Evolutionary conservation across 148 eudicot genomes (phyloP), one percentile per base, ranked within the genome.

Genomic region (Vaccinium darrowii): DNA sequence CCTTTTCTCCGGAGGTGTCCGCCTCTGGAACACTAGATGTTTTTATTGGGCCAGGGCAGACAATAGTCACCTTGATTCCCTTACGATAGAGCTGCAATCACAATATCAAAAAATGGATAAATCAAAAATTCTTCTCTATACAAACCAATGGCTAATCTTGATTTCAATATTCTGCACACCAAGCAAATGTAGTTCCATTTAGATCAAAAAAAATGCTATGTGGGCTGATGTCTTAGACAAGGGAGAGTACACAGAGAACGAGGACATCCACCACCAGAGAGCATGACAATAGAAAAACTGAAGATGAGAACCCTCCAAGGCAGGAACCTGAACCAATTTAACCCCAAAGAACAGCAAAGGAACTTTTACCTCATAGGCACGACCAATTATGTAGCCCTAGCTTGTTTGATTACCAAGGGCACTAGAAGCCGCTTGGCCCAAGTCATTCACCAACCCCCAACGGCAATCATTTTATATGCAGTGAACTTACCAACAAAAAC

Each of bases 11-110:
- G 23, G 91, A 88, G 86, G 88, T 87, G 78, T 92, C 91, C 51
- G 88, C 87, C 82, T 74, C 91, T 84, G 90, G 84, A 90, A 78
- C 85, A 83, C 88, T 89, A 12, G 93, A 78, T 36, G 98, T 93
- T 81, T 90, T 90, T 79, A 96, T 90, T 49, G 99, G 99, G 79
- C 99, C 99, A 78, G 99, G 99, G 88, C 99, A 96, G 80, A 96
- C 94, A 86, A 96, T 86, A 58, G 99, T 96, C 23, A 96, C 98
- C 89, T 90, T 94, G 84, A 96, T 94, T 88, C 98, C 99, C 89
- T 93, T 93, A 62, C 84, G 91, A 86, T 80, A 90, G 58, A 96
- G 94, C 99, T 96, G 90, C 84, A 86, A 81, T 51, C 33, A 84
- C 80, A 85, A 67, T 77, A 75, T 25, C 88, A 47, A 43, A 85